Conservation (phyloP, 495 filamentous ascomycete genomes). For the Aspergillus cristatus region DNA sequence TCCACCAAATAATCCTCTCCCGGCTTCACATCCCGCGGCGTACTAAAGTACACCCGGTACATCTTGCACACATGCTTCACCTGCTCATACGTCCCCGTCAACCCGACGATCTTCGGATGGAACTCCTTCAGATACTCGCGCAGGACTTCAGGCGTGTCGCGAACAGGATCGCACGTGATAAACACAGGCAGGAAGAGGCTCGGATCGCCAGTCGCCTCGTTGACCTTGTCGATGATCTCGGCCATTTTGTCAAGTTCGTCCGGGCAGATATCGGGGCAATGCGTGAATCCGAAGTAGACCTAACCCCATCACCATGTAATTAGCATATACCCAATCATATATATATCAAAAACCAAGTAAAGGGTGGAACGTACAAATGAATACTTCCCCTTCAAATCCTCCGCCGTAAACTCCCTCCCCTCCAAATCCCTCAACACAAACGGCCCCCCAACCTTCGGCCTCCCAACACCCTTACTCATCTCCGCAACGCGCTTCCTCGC, state of each 20-base stretch:
- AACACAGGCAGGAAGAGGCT: constrained; percentile 66
- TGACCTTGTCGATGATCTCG: constrained; percentile 76
- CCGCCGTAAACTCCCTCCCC: constrained; percentile 62
- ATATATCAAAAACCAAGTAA: too few relatives aligned
- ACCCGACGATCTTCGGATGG: constrained; percentile 74
- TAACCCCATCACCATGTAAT: constrained; percentile 16
- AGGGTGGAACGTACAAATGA: constrained; percentile 58
- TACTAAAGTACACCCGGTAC: constrained; percentile 96
- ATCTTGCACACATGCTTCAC: constrained; percentile 86
- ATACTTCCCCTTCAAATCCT: constrained; percentile 80
- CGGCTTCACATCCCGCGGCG: constrained; percentile 73
- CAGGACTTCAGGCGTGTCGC: constrained; percentile 78
- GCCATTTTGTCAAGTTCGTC: constrained; percentile 99
- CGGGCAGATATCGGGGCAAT: constrained; percentile 97
- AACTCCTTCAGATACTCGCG: constrained; percentile 85
- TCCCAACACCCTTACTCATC: constrained; percentile 83
- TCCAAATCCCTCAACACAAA: constrained; percentile 77
- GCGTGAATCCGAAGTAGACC: constrained; percentile 97
- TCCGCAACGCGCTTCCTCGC: constrained; percentile 78
- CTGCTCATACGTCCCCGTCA: constrained; percentile 90
- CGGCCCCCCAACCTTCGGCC: constrained; percentile 82
- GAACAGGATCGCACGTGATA: constrained; percentile 88
- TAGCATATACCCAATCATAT: background rate
- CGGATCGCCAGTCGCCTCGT: constrained; percentile 36
- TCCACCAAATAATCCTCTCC: constrained; percentile 97